Conservation (phyloP, 1,139 yeast genomes). For the Spathaspora sp. region DNA sequence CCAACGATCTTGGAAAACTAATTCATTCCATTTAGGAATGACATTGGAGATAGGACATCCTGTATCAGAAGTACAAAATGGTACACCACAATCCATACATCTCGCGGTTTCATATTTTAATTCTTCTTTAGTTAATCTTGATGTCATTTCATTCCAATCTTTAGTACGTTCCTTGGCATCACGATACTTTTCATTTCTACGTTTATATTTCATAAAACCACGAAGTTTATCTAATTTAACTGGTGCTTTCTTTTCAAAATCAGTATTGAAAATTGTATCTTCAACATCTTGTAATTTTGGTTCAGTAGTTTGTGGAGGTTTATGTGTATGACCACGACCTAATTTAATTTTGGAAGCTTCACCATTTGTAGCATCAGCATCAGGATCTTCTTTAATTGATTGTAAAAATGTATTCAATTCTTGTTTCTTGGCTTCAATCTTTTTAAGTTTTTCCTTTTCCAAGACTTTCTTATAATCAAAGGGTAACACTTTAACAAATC, state of each 20-base stretch:
- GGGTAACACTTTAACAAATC: constrained; percentile 93
- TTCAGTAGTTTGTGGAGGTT: constrained; percentile 48
- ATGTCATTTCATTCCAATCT: constrained; percentile 92
- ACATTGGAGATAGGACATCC: constrained; percentile 98
- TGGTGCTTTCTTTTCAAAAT: constrained; percentile 61
- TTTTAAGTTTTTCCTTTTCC: constrained; percentile 70
- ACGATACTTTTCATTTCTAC: constrained; percentile 87
- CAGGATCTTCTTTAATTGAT: constrained; percentile 75
- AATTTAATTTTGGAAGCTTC: constrained; percentile 59
- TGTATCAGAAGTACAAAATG: constrained; percentile 96
- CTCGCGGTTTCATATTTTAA: constrained; percentile 93
- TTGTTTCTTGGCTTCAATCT: constrained; percentile 65
- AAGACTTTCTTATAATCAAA: constrained; percentile 87
- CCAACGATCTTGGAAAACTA: constrained; percentile 95
- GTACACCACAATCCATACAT: constrained; percentile 99
- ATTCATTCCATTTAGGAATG: constrained; percentile 97
- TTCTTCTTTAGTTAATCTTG: constrained; percentile 80
- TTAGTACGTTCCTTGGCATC: constrained; percentile 70
- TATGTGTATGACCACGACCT: constrained; percentile 37
- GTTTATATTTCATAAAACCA: constrained; percentile 92
- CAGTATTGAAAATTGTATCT: constrained; percentile 76
- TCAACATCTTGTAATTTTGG: constrained; percentile 89
- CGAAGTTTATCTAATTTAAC: constrained; percentile 74
- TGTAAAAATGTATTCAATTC: constrained; percentile 59
- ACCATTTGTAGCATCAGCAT: constrained; percentile 85